A percentile compares a stretch with the other conserved stretches of the same genome.
These are phyloP conservation scores for Lotus japonicus DNA, from an alignment of 306 rosid genomes.

Conservation along the genomic window DNA sequence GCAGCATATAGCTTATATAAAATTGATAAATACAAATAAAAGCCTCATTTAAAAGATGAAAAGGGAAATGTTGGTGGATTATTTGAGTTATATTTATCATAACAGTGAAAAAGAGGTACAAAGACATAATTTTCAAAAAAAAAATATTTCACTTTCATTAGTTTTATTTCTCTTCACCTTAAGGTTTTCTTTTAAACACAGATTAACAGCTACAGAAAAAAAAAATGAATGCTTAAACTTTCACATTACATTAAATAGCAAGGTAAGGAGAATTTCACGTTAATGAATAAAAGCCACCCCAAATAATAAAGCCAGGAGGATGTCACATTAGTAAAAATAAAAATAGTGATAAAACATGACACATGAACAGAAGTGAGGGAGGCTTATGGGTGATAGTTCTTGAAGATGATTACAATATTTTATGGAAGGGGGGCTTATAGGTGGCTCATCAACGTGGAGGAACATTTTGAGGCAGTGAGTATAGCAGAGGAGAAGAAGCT, in stretches of 20 bases:
- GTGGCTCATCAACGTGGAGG: no score
- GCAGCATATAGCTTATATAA: neutral
- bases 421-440: no score
- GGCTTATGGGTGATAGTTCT: no score
- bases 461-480: no score
- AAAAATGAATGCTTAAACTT: neutral
- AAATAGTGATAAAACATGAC: neutral
- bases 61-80: neutral
- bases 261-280: neutral
- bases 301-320: conserved; percentile 11
- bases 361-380: no score
- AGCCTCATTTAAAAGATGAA: neutral
- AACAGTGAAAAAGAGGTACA: neutral
- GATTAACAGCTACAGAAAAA: neutral
- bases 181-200: neutral
- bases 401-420: no score
- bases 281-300: neutral
- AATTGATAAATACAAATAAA: neutral
- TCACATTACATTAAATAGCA: neutral
- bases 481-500: no score
- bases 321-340: neutral
- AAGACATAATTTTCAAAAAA: neutral
- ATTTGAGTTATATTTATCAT: neutral
- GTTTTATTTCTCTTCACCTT: neutral
- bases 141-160: neutral